phyloP scores from a whole-genome alignment of 78 protist genomes.

The Tieghemostelium lacteum region DNA sequence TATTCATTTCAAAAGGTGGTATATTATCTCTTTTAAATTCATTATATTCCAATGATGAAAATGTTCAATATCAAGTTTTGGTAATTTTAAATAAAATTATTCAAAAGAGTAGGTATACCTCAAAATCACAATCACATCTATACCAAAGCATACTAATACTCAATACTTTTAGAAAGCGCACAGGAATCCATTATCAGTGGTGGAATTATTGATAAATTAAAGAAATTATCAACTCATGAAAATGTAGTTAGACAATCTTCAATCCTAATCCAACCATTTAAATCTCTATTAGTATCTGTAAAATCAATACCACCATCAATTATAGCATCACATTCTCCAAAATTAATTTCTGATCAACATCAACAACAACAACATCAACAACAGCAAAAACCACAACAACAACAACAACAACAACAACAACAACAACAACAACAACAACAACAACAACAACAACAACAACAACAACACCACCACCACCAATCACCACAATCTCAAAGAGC shows the following conservation, averaged over 20 bases:
- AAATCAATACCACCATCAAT: slow-evolving; percentile 22
- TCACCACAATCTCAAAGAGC: neutral
- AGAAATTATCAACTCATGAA: slow-evolving; percentile 66
- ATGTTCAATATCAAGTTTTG: slow-evolving; percentile 42
- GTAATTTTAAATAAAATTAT: slow-evolving; percentile 26
- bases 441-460: neutral
- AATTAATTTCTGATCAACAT: too few relatives aligned
- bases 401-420: neutral
- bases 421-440: neutral
- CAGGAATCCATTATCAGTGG: slow-evolving; percentile 26
- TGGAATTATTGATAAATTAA: slow-evolving; percentile 61
- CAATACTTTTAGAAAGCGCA: neutral
- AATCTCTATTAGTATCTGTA: slow-evolving; percentile 31
- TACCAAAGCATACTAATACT: neutral
- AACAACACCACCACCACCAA: neutral
- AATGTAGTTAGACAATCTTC: slow-evolving; percentile 40
- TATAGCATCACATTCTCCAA: too few relatives aligned
- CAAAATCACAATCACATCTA: neutral
- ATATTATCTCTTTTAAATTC: slow-evolving; percentile 40
- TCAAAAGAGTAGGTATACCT: neutral
- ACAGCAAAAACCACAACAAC: neutral
- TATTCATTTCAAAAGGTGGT: slow-evolving; percentile 22
- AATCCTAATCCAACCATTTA: slow-evolving; percentile 40
- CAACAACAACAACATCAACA: neutral
- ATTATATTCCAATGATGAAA: slow-evolving; percentile 66